Evolutionary conservation across 176 grass and related monocot genomes (phyloP).

Genomic region (Thinopyrum elongatum): DNA sequence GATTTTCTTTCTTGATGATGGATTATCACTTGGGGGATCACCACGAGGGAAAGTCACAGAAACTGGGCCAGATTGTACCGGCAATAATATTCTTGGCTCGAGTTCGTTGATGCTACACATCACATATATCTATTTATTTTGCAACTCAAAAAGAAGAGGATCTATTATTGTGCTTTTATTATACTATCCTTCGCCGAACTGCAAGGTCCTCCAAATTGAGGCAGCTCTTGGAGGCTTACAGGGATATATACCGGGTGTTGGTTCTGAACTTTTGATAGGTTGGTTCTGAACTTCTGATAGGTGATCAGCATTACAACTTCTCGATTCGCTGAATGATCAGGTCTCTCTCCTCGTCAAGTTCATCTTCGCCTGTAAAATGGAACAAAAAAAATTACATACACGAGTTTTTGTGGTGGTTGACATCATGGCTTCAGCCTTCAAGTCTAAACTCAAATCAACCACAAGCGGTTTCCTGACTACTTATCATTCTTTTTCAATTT

Average conservation of each 20-base stretch:
- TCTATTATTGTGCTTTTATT: background rate
- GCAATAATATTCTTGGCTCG: background rate
- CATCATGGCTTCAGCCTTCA: no score
- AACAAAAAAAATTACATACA: background rate
- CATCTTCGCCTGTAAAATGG: slow-evolving; percentile 77
- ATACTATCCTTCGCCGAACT: background rate
- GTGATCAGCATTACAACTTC: slow-evolving; percentile 36
- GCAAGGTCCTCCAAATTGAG: background rate
- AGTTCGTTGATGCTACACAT: background rate
- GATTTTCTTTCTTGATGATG: background rate
- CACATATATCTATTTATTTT: background rate
- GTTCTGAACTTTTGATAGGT: background rate
- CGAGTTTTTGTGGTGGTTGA: no score
- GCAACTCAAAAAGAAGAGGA: no score
- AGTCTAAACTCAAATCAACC: no score
- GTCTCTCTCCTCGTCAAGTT: slow-evolving; percentile 84
- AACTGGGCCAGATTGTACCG: background rate
- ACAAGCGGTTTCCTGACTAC: background rate
- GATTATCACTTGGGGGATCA: background rate
- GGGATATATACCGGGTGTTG: background rate
- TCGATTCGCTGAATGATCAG: slow-evolving; percentile 76
- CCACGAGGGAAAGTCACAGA: background rate
- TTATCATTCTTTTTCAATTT: background rate
- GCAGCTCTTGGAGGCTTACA: background rate
- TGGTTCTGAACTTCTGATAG: background rate